phyloP scores from a whole-genome alignment of 345 rosid species.

The Barbarea vulgaris region DNA sequence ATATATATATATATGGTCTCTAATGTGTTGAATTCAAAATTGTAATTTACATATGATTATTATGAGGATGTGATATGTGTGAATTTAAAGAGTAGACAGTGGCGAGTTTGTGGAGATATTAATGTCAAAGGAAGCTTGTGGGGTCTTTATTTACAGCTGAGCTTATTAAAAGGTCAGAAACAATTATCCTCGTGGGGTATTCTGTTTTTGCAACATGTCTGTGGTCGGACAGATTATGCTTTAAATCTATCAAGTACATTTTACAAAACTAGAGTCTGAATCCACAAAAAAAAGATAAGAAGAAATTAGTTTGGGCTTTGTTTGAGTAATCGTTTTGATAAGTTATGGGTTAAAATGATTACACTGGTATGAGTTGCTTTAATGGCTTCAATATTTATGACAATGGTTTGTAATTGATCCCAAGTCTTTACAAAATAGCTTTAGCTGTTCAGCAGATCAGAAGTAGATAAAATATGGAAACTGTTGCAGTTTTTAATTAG shows the following conservation, averaged over 20 bases:
- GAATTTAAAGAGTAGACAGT: conserved; percentile 7
- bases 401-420: not conserved
- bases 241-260: not conserved
- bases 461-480: not conserved
- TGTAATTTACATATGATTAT: conserved; percentile 5
- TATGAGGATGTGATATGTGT: conserved; percentile 19
- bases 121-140: not conserved
- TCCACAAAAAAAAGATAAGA: not conserved
- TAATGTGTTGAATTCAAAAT: not conserved
- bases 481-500: not conserved
- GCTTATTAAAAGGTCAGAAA: not conserved
- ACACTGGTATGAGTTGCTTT: not conserved
- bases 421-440: not conserved
- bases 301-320: not conserved
- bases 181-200: conserved; percentile 3
- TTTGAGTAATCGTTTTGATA: not conserved
- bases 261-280: not conserved
- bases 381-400: not conserved
- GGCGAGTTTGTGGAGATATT: conserved; percentile 10
- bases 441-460: not conserved
- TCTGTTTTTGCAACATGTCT: not conserved
- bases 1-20: conserved; percentile 24
- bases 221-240: not conserved
- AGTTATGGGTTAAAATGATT: not conserved
- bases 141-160: not conserved